Evolutionary conservation across 129 eudicot genomes (phyloP).

Genomic region (carrot (Daucus carota)): DH1_v3.0 NC_030387.2:29841001-29841500

Average conservation of each 20-base stretch:
- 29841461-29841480: neutral
- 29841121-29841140: no score
- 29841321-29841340: neutral
- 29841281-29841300: neutral
- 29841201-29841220: no score
- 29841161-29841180: no score
- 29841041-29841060: neutral
- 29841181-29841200: no score
- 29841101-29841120: no score
- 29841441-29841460: neutral
- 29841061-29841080: no score
- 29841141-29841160: no score
- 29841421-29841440: constrained; percentile 7
- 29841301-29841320: constrained; percentile 1
- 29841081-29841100: no score
- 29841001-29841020: neutral
- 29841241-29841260: no score
- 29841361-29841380: neutral
- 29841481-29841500: neutral
- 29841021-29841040: neutral
- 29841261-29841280: neutral
- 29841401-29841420: neutral
- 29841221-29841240: neutral
- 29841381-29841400: neutral
- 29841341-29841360: neutral